Percentiles rank a stretch among this genome's conserved stretches.
Conservation (phyloP, 2,329 filamentous ascomycete genomes). For the Geoglossum cookeanum region DNA sequence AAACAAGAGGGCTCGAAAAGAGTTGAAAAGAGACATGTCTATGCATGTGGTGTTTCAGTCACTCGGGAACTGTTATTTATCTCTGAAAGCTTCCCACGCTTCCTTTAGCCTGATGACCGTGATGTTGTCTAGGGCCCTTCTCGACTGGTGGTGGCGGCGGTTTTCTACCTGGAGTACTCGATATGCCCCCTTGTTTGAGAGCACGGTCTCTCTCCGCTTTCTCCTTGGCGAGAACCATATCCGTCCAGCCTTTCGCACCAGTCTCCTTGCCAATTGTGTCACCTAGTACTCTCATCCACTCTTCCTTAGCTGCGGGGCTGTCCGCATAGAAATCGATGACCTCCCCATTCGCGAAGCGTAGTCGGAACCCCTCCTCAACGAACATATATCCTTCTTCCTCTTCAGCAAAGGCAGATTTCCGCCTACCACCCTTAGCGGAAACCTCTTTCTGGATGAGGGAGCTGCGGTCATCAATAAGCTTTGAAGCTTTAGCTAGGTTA, state of each 20-base stretch:
- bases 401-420: constrained; percentile 89
- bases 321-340: constrained; percentile 98
- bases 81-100: neutral
- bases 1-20: neutral
- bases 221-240: constrained; percentile 35
- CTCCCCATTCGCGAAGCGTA: constrained; percentile 95
- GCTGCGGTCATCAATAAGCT: constrained; percentile 81
- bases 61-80: neutral
- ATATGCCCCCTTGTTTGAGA: neutral
- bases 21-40: neutral
- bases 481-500: constrained; percentile 81
- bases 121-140: constrained; percentile 2
- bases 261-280: constrained; percentile 45
- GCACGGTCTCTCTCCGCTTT: constrained; percentile 3
- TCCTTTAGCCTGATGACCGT: neutral
- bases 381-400: constrained; percentile 99
- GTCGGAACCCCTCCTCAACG: constrained; percentile 95
- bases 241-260: constrained; percentile 38
- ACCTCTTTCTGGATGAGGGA: constrained; percentile 70
- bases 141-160: neutral
- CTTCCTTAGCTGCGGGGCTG: constrained; percentile 68
- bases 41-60: neutral
- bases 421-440: constrained; percentile 53
- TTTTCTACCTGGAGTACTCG: neutral
- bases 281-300: constrained; percentile 77